Evolutionary conservation across 176 grass and related monocot genomes (phyloP).

Genomic region (Oryza meridionalis): DNA sequence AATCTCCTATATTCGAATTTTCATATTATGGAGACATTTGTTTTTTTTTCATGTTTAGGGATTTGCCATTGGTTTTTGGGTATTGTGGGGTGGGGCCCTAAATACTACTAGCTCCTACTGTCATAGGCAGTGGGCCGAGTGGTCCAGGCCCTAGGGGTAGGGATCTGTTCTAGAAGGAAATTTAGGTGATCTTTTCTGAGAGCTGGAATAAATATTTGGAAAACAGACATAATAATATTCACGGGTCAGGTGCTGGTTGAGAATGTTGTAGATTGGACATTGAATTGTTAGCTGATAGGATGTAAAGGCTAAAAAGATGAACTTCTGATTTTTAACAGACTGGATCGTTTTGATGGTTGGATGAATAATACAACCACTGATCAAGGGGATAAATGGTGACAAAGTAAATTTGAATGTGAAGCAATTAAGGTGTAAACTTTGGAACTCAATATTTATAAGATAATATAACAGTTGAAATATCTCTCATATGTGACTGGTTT

Average conservation of each 20-base stretch:
- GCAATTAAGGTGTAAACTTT: neutral
- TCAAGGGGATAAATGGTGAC: neutral
- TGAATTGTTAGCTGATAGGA: neutral
- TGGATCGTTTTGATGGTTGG: neutral
- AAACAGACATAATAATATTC: slow-evolving; percentile 6
- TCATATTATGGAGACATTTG: neutral
- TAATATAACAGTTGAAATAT: neutral
- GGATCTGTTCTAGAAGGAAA: neutral
- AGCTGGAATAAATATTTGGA: neutral
- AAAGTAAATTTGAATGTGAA: neutral
- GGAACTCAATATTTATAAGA: neutral
- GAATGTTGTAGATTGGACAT: neutral
- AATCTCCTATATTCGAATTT: neutral
- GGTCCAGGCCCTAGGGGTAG: too few relatives aligned
- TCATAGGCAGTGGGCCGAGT: too few relatives aligned
- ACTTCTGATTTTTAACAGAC: slow-evolving; percentile 8
- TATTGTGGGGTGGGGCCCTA: neutral
- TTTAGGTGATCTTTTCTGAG: neutral
- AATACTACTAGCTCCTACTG: neutral
- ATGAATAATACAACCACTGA: neutral
- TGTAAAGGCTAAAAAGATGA: neutral
- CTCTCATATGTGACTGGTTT: slow-evolving; percentile 3
- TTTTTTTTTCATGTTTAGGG: neutral
- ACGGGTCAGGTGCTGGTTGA: neutral
- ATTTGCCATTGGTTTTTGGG: neutral